Percentiles rank a stretch among this genome's conserved stretches.
Conservation (phyloP, 331 rosid species). For the Acacia concinna region DNA sequence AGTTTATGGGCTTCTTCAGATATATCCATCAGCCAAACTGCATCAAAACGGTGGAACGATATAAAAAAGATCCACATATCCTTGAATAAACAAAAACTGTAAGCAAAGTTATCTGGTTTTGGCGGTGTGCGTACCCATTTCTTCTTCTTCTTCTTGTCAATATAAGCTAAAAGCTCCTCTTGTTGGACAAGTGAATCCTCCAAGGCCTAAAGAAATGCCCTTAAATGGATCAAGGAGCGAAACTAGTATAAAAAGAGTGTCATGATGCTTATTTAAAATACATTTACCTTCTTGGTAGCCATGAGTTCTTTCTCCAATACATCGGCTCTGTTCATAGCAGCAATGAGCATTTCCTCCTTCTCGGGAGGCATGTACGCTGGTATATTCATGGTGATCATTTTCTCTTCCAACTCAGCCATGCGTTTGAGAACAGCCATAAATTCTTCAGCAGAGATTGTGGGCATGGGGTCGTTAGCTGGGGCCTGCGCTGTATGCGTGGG, state of each 20-base stretch:
- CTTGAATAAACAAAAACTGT: background rate
- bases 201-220: conserved; percentile 58
- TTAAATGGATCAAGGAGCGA: background rate
- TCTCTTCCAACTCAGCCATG: conserved; percentile 91
- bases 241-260: background rate
- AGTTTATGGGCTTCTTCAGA: background rate
- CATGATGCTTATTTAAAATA: no score
- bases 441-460: conserved; percentile 50
- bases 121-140: conserved; percentile 45
- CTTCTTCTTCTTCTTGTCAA: conserved; percentile 81
- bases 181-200: conserved; percentile 71
- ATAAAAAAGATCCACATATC: background rate
- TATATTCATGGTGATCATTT: conserved; percentile 48
- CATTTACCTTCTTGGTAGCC: conserved; percentile 73
- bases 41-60: conserved; percentile 32
- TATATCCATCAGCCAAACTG: conserved; percentile 60
- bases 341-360: conserved; percentile 72
- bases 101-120: background rate
- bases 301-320: conserved; percentile 69
- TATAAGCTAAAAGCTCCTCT: conserved; percentile 61
- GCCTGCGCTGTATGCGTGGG: conserved; percentile 6
- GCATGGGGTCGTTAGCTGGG: conserved; percentile 30
- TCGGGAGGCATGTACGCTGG: conserved; percentile 59
- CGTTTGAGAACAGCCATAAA: conserved; percentile 74
- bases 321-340: conserved; percentile 56